Percentiles rank a stretch among this genome's conserved stretches.
Evolutionary conservation across 306 rosid genomes (phyloP).

Genomic region (Lathyrus aphaca): DNA sequence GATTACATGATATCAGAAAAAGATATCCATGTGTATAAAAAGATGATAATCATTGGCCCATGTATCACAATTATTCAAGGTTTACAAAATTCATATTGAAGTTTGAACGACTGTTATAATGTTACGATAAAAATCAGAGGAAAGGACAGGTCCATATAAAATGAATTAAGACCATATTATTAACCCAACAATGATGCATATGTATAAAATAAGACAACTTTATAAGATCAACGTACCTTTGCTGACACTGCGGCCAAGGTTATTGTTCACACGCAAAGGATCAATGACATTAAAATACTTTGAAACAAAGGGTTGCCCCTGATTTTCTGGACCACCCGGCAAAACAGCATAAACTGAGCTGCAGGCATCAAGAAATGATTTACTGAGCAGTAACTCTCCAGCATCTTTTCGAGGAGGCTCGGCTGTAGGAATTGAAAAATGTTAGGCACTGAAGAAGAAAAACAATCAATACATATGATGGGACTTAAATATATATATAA

Average conservation of each 20-base stretch:
- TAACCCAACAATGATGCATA: constrained; percentile 7
- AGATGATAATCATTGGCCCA: constrained; percentile 11
- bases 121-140: constrained; percentile 1
- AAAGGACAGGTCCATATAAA: constrained; percentile 24
- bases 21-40: not conserved
- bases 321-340: constrained; percentile 85
- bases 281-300: constrained; percentile 96
- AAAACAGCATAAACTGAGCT: constrained; percentile 80
- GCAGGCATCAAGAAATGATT: constrained; percentile 79
- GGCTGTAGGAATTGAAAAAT: constrained; percentile 52
- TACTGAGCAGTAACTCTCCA: constrained; percentile 88
- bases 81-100: not conserved
- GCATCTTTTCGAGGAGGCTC: constrained; percentile 95
- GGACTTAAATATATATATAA: constrained; percentile 9
- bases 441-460: constrained; percentile 25
- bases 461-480: constrained; percentile 24
- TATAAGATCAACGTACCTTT: constrained; percentile 65
- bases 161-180: constrained; percentile 9
- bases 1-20: not conserved
- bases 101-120: constrained; percentile 20
- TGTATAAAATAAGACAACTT: constrained; percentile 17
- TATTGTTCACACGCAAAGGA: constrained; percentile 94
- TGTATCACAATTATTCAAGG: constrained; percentile 3
- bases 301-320: constrained; percentile 85
- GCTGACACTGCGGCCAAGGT: constrained; percentile 99